Conservation (phyloP, 1,284 basidiomycete genomes). For the Sanguinoderma infundibulare region DNA sequence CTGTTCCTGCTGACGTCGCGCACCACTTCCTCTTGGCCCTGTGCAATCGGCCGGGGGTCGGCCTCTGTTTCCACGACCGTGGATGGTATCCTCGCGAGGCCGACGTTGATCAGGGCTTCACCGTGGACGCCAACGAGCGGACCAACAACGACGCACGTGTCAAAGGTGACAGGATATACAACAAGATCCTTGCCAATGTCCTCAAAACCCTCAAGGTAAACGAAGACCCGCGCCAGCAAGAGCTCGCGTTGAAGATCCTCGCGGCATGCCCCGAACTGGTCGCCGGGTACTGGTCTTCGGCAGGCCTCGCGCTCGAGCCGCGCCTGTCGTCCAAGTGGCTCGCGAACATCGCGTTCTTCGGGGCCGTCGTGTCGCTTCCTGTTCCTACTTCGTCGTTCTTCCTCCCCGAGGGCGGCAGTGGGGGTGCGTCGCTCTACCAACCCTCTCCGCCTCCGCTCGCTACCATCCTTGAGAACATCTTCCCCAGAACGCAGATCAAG, state of each 20-base stretch:
- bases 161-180: constrained; percentile 64
- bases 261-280: constrained; percentile 87
- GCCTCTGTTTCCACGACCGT: constrained; percentile 87
- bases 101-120: constrained; percentile 34
- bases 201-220: constrained; percentile 78
- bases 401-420: constrained; percentile 42
- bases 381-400: constrained; percentile 71
- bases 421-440: constrained; percentile 48
- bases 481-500: constrained; percentile 77
- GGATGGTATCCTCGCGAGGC: constrained; percentile 88
- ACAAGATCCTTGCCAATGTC: constrained; percentile 83
- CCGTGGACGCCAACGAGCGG: constrained; percentile 35
- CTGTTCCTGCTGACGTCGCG: constrained; percentile 77
- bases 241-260: constrained; percentile 81
- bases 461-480: constrained; percentile 73
- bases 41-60: constrained; percentile 83
- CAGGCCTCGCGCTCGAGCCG: constrained; percentile 82
- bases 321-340: constrained; percentile 90
- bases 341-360: constrained; percentile 83
- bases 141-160: constrained; percentile 41
- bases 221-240: constrained; percentile 87
- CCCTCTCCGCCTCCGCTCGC: constrained; percentile 75
- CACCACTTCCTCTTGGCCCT: constrained; percentile 90
- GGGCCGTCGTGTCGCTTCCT: constrained; percentile 75
- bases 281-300: constrained; percentile 80